Evolutionary conservation across 2,329 filamentous ascomycete genomes (phyloP).

Genomic region (Pseudogymnoascus sp.): DNA sequence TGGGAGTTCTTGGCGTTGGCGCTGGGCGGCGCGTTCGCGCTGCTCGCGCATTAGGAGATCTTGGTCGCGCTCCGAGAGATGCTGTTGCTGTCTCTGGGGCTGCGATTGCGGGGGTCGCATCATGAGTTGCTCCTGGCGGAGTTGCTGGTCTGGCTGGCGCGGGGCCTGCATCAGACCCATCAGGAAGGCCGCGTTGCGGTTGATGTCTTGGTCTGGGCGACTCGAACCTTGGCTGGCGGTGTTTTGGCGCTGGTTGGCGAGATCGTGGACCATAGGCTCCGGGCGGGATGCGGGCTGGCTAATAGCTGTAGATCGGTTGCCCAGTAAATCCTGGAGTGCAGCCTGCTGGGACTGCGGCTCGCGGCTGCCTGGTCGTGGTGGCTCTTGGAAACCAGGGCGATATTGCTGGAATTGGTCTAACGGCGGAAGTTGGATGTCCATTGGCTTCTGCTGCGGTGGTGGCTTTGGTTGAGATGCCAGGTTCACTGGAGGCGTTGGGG

Average conservation of each 20-base stretch:
- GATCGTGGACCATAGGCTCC: slow-evolving; percentile 53
- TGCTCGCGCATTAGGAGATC: slow-evolving; percentile 24
- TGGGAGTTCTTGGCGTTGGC: slow-evolving; percentile 28
- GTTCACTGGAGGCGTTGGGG: slow-evolving; percentile 36
- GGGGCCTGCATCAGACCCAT: slow-evolving; percentile 67
- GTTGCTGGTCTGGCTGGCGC: slow-evolving; percentile 43
- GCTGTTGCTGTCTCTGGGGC: slow-evolving; percentile 30
- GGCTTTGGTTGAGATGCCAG: slow-evolving; percentile 24
- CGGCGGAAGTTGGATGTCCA: slow-evolving; percentile 30
- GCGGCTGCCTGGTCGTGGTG: slow-evolving; percentile 19
- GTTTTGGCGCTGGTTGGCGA: slow-evolving; percentile 51
- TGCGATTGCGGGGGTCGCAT: slow-evolving; percentile 33
- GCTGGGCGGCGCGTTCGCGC: slow-evolving; percentile 26
- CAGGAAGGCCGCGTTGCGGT: slow-evolving; percentile 71
- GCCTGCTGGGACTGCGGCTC: slow-evolving; percentile 29
- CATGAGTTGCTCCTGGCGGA: slow-evolving; percentile 44
- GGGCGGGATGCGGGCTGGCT: slow-evolving; percentile 38
- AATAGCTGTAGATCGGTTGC: slow-evolving; percentile 33
- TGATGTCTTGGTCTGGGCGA: slow-evolving; percentile 41
- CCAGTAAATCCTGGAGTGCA: slow-evolving; percentile 43
- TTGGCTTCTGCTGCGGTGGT: slow-evolving; percentile 38
- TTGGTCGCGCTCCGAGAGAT: slow-evolving; percentile 32
- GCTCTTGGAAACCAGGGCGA: slow-evolving; percentile 25
- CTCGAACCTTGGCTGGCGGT: slow-evolving; percentile 42
- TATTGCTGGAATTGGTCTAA: slow-evolving; percentile 36